Evolutionary conservation across 495 filamentous ascomycete species (phyloP).

Genomic region (Penicillium macrosclerotiorum): DNA sequence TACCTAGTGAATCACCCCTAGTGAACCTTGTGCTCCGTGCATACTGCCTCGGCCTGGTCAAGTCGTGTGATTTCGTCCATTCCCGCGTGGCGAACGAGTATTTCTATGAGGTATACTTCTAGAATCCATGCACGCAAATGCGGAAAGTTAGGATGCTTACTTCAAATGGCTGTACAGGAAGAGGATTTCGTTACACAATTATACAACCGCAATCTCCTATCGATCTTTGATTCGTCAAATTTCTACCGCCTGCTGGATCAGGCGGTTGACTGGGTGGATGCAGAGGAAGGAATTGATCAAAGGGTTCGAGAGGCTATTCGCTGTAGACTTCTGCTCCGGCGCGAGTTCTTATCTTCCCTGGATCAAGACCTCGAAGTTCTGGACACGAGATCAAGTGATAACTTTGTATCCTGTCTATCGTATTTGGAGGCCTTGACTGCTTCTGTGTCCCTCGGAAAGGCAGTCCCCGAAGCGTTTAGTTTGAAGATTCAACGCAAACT

Average conservation of each 20-base stretch:
- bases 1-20: constrained; percentile 47
- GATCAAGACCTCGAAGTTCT: constrained; percentile 44
- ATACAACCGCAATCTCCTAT: constrained; percentile 75
- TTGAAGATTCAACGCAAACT: constrained; percentile 84
- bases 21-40: constrained; percentile 70
- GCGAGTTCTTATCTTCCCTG: constrained; percentile 56
- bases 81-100: constrained; percentile 70
- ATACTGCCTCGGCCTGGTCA: constrained; percentile 83
- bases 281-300: constrained; percentile 44
- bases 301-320: constrained; percentile 59
- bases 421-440: constrained; percentile 51
- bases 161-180: constrained; percentile 54
- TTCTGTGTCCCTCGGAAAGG: constrained; percentile 59
- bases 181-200: constrained; percentile 94
- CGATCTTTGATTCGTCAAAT: constrained; percentile 53
- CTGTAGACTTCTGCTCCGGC: constrained; percentile 61
- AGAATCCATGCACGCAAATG: too few relatives aligned
- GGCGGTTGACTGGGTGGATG: constrained; percentile 54
- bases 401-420: constrained; percentile 44
- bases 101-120: constrained; percentile 93
- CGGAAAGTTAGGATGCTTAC: too few relatives aligned
- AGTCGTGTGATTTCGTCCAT: constrained; percentile 78
- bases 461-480: constrained; percentile 78
- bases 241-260: constrained; percentile 60
- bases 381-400: constrained; percentile 33